Conservation (phyloP, 805 yeast species). For the Torulaspora gathmanii region DNA sequence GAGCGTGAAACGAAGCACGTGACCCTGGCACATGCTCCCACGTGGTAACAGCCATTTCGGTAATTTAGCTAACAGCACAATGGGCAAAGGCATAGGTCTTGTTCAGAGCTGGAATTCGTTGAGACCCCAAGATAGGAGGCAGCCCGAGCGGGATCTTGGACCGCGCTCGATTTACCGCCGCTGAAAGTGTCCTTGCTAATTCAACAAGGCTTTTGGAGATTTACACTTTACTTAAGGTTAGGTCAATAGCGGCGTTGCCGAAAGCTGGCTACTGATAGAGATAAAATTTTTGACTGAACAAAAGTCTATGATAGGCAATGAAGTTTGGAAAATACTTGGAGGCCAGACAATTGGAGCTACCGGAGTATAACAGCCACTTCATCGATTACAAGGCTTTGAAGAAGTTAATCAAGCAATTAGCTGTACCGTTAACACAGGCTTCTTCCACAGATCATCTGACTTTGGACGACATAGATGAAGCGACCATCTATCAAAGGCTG, state of each 20-base stretch:
- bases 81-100: not conserved
- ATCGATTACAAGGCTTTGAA: slow-evolving; percentile 92
- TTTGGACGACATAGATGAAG: slow-evolving; percentile 37
- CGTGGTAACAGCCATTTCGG: slow-evolving; percentile 2
- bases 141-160: no score
- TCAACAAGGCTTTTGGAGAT: no score
- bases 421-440: slow-evolving; percentile 39
- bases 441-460: slow-evolving; percentile 27
- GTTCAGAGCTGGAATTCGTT: not conserved
- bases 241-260: no score
- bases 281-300: not conserved
- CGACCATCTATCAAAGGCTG: slow-evolving; percentile 46
- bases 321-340: slow-evolving; percentile 96
- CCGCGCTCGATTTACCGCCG: no score
- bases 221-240: no score
- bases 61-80: slow-evolving; percentile 1
- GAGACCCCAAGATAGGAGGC: not conserved
- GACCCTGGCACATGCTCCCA: not conserved
- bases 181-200: no score
- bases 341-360: slow-evolving; percentile 87
- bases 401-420: slow-evolving; percentile 81
- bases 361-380: slow-evolving; percentile 90
- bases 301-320: slow-evolving; percentile 36
- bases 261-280: not conserved
- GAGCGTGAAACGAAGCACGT: slow-evolving; percentile 6